Conservation (phyloP, 371 early-diverging fungal species). For the Cladochytrium tenue region DNA sequence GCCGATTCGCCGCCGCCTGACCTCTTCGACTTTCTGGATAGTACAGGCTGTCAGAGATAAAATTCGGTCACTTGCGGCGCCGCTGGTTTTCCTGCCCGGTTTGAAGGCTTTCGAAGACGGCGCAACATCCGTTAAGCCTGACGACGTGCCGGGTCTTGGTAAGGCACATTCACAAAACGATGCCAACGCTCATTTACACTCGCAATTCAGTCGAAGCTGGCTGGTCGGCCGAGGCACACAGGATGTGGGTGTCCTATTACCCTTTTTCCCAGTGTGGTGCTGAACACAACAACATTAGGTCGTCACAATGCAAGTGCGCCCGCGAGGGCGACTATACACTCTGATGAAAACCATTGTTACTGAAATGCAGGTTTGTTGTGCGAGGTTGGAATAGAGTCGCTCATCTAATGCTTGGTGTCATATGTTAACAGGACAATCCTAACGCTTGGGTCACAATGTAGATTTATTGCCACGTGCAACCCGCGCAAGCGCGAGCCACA, state of each 20-base stretch:
- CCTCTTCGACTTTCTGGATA: slow-evolving; percentile 1
- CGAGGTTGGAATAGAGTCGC: too few species aligned
- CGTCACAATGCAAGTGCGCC: slow-evolving; percentile 10
- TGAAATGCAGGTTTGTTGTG: slow-evolving; percentile 39
- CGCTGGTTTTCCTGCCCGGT: slow-evolving; percentile 81
- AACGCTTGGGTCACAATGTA: too few species aligned
- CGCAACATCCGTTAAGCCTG: slow-evolving; percentile 29
- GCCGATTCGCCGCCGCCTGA: neutral
- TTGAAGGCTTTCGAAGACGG: slow-evolving; percentile 67
- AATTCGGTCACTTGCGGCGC: slow-evolving; percentile 71
- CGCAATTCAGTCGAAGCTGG: neutral
- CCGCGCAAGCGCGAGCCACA: slow-evolving; percentile 71
- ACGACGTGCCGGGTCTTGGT: slow-evolving; percentile 57
- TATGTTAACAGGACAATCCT: neutral
- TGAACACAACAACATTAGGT: too few species aligned
- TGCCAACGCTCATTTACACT: slow-evolving; percentile 19
- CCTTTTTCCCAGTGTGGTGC: too few species aligned
- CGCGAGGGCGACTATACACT: slow-evolving; percentile 39
- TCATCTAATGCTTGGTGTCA: neutral
- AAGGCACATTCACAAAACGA: neutral
- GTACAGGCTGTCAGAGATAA: slow-evolving; percentile 79
- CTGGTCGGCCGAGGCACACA: neutral
- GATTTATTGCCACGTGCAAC: slow-evolving; percentile 66
- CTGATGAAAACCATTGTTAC: slow-evolving; percentile 39
- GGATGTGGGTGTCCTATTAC: neutral